phyloP scores from a whole-genome alignment of 148 eudicot genomes.

The Pharnaceum exiguum region DNA sequence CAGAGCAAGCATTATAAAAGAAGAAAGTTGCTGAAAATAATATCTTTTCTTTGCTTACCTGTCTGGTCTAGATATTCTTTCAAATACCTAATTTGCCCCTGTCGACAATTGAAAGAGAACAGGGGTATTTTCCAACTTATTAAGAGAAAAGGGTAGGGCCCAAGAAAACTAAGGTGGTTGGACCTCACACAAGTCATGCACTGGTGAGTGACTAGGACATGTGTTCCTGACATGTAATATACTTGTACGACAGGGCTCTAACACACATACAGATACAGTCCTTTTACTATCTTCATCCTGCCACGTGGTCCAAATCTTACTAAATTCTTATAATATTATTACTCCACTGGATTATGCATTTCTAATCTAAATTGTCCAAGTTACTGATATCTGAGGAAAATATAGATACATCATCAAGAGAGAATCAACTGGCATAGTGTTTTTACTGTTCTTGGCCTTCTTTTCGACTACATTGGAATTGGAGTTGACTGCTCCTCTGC shows the following conservation, averaged over 20 bases:
- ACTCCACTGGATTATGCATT: too few relatives aligned
- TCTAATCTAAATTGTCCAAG: too few relatives aligned
- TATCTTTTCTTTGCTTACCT: conserved; percentile 18
- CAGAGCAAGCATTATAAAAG: too few relatives aligned
- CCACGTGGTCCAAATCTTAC: conserved; percentile 3
- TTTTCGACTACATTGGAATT: too few relatives aligned
- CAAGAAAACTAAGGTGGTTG: conserved; percentile 1
- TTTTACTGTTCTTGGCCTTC: too few relatives aligned
- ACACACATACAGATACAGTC: too few relatives aligned
- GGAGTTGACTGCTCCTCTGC: too few relatives aligned
- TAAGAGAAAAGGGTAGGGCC: neutral
- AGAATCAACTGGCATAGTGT: too few relatives aligned
- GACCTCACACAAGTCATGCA: neutral
- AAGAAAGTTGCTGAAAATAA: neutral
- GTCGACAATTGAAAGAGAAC: too few relatives aligned
- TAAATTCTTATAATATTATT: neutral
- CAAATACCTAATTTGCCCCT: conserved; percentile 1
- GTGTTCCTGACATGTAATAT: conserved; percentile 7
- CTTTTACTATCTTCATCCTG: conserved; percentile 12
- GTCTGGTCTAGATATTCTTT: conserved; percentile 8
- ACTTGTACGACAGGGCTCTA: conserved; percentile 6
- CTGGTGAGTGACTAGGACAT: conserved; percentile 10
- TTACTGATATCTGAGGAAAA: too few relatives aligned
- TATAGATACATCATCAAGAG: too few relatives aligned
- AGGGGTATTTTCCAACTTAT: neutral